Conservation (phyloP, 805 yeast species). For the Saturnispora mendoncae region DNA sequence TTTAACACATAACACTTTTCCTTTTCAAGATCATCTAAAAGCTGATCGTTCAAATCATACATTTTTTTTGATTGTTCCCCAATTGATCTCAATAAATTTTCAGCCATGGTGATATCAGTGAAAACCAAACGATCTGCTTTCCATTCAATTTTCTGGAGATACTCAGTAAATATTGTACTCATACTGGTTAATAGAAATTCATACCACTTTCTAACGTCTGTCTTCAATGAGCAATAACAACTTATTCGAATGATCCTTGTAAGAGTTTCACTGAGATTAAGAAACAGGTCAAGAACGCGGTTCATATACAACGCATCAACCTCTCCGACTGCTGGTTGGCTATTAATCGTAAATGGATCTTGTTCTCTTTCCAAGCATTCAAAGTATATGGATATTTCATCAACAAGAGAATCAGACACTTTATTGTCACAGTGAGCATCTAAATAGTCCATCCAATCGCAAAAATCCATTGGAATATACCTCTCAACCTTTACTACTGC, state of each 20-base stretch:
- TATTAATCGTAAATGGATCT: neutral
- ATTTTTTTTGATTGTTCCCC: neutral
- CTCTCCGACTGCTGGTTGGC: no score
- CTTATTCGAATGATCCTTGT: neutral
- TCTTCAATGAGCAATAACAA: constrained; percentile 1
- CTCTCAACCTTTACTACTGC: neutral
- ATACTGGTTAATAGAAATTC: neutral
- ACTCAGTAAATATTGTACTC: neutral
- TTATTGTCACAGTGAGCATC: neutral
- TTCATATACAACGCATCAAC: no score
- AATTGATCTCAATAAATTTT: neutral
- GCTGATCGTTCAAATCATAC: neutral
- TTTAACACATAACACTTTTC: constrained; percentile 1
- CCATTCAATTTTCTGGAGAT: neutral
- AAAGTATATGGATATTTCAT: neutral
- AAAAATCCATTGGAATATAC: neutral
- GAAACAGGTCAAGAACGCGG: neutral
- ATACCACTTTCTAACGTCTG: neutral
- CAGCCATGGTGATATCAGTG: constrained; percentile 2
- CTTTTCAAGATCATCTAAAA: neutral
- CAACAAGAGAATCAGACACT: neutral
- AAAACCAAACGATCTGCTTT: neutral
- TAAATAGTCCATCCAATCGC: neutral
- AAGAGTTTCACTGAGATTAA: neutral
- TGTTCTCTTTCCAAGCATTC: neutral